Base-by-base conservation (phyloP, 2,329 filamentous ascomycete genomes). In the Thielaviopsis ethacetica region DNA sequence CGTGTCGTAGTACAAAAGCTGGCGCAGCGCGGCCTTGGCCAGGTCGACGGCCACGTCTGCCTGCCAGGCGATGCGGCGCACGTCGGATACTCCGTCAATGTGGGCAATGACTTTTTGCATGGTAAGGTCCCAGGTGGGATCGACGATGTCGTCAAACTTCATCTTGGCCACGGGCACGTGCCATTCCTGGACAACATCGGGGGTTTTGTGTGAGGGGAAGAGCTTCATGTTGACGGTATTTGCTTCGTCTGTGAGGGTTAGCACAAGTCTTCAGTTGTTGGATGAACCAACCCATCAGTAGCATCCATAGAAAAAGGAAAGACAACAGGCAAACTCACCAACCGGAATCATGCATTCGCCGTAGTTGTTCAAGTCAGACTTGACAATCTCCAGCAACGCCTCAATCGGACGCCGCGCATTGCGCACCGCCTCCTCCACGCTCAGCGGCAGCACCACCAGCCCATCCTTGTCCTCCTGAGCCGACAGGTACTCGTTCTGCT, bases 271-370 rank as follows among this genome's bases (percentile, higher is more conserved):
- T 19, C 27, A 12, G n/a, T n/a, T n/a, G n/a, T n/a, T n/a, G n/a
- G n/a, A n/a, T n/a, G n/a, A n/a, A n/a, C n/a, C n/a, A n/a, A n/a
- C n/a, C n/a, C n/a, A n/a, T n/a, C n/a, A n/a, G n/a, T n/a, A n/a
- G n/a, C n/a, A n/a, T n/a, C n/a, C n/a, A n/a, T n/a, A n/a, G n/a
- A n/a, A n/a, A n/a, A n/a, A n/a, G n/a, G n/a, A n/a, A 58, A 12
- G 30, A 56, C 19, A 26, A 5, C 21, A 9, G 22, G 5, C 19
- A 49, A 17, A 75, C 80, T 63, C 73, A 91, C 88, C 88, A 63
- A 96, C 91, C 0, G 91, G 91, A 66, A 96, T 95, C 91, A 95
- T 95, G 76, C 91, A 95, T 73, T 98, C 93, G 67, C 88, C 91
- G 67, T 96, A 98, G 66, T 94, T 94, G 68, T 97, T 96, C 65